phyloP scores from a whole-genome alignment of 208 protist genomes.

The Leishmania mexicana region DNA sequence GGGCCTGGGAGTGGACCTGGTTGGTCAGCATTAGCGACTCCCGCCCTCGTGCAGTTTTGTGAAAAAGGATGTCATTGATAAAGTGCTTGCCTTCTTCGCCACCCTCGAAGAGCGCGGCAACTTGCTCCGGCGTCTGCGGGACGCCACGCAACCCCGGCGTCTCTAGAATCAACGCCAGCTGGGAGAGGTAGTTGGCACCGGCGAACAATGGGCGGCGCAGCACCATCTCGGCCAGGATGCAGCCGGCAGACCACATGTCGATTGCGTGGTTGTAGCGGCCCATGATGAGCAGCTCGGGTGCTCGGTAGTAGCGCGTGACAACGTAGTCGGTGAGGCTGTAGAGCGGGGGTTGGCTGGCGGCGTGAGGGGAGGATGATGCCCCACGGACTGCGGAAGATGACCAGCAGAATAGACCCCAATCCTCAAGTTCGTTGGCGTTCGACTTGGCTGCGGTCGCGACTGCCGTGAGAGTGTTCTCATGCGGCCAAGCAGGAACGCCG shows the following conservation, averaged over 20 bases:
- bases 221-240: slow-evolving; percentile 82
- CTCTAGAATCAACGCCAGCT: slow-evolving; percentile 56
- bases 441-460: neutral
- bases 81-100: slow-evolving; percentile 70
- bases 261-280: slow-evolving; percentile 93
- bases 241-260: slow-evolving; percentile 77
- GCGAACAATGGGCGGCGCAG: slow-evolving; percentile 95
- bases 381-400: neutral
- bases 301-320: slow-evolving; percentile 97
- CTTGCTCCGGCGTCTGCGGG: slow-evolving; percentile 63
- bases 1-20: slow-evolving; percentile 22
- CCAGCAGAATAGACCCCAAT: slow-evolving; percentile 35
- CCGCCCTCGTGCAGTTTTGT: slow-evolving; percentile 11
- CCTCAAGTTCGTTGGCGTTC: slow-evolving; percentile 11
- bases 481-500: slow-evolving; percentile 30
- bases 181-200: slow-evolving; percentile 61
- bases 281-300: slow-evolving; percentile 96
- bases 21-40: neutral
- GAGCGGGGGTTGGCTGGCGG: slow-evolving; percentile 22
- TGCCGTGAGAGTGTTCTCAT: neutral
- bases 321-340: slow-evolving; percentile 93
- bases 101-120: slow-evolving; percentile 69
- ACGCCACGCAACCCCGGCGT: slow-evolving; percentile 87
- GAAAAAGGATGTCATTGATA: slow-evolving; percentile 51
- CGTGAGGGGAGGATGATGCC: neutral